phyloP scores from a whole-genome alignment of 768 basidiomycete species.

The Boletus subparvulus region DNA sequence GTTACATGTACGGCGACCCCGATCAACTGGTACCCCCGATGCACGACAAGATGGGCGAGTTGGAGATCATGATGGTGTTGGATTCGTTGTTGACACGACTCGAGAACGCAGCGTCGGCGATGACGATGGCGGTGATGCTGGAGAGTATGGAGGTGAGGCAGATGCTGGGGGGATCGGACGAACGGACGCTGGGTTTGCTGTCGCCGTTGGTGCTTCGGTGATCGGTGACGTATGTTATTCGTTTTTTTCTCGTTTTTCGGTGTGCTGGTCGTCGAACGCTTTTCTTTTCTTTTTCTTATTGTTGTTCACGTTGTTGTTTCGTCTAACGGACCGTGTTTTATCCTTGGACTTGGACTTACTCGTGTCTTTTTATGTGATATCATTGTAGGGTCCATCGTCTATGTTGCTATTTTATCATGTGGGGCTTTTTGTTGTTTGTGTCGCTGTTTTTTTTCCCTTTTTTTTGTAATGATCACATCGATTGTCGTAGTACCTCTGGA shows the following conservation, averaged over 20 bases:
- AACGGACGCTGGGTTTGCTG: constrained; percentile 47
- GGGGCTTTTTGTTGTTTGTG: neutral
- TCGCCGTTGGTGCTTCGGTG: constrained; percentile 33
- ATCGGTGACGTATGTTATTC: constrained; percentile 5
- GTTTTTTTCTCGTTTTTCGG: neutral
- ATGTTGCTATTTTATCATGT: neutral
- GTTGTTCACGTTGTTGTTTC: neutral
- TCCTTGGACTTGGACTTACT: neutral
- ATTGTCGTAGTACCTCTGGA: too few relatives aligned
- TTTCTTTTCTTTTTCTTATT: neutral
- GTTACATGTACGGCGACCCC: constrained; percentile 57
- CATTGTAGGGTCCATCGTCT: neutral
- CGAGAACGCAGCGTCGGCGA: constrained; percentile 61
- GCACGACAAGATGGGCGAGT: constrained; percentile 65
- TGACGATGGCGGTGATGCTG: constrained; percentile 11
- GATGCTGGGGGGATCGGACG: constrained; percentile 42
- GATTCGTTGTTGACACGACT: constrained; percentile 75
- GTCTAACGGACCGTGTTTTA: neutral
- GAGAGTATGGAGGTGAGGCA: constrained; percentile 34
- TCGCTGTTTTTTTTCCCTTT: neutral
- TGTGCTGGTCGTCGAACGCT: neutral
- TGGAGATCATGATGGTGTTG: constrained; percentile 70
- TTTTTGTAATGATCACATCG: neutral
- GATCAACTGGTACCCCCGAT: constrained; percentile 66
- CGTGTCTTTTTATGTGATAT: neutral